Percentiles rank a stretch among this genome's conserved stretches.
phyloP scores from a whole-genome alignment of 805 yeast genomes.

The Ogataea methanolica region DNA sequence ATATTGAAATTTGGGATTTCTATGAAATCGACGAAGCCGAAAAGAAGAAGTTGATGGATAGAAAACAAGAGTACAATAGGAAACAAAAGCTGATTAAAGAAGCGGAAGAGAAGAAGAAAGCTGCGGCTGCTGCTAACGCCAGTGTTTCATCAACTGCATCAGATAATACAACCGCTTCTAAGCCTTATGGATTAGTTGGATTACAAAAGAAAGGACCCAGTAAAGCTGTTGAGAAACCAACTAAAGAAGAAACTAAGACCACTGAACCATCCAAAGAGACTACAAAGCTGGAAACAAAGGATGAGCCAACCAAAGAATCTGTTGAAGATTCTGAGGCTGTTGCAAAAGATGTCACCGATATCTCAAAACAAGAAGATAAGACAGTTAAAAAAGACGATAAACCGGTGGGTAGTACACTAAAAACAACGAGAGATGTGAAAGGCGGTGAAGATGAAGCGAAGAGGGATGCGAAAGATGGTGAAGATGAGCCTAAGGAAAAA shows the following conservation, averaged over 20 bases:
- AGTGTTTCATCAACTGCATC: slow-evolving; percentile 1
- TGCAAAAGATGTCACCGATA: neutral
- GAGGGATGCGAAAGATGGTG: neutral
- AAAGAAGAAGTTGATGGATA: slow-evolving; percentile 25
- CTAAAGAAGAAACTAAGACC: neutral
- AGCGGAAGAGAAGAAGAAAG: slow-evolving; percentile 13
- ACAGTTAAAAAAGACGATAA: neutral
- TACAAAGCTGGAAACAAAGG: neutral
- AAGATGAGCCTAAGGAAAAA: neutral
- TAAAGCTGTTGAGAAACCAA: neutral
- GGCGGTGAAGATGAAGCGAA: no score
- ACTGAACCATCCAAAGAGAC: neutral
- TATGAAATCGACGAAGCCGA: slow-evolving; percentile 44
- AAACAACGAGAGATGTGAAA: neutral
- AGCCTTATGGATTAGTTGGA: slow-evolving; percentile 30
- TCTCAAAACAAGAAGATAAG: neutral
- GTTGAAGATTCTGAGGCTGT: neutral
- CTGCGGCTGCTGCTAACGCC: slow-evolving; percentile 3
- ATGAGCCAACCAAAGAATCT: neutral
- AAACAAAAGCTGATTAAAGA: slow-evolving; percentile 12
- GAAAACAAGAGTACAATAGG: slow-evolving; percentile 15
- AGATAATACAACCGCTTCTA: slow-evolving; percentile 4
- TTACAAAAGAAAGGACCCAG: slow-evolving; percentile 9
- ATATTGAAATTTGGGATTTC: slow-evolving; percentile 56
- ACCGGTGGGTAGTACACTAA: neutral